phyloP scores from a whole-genome alignment of 1,284 basidiomycete species.

The Caloboletus inedulis region DNA sequence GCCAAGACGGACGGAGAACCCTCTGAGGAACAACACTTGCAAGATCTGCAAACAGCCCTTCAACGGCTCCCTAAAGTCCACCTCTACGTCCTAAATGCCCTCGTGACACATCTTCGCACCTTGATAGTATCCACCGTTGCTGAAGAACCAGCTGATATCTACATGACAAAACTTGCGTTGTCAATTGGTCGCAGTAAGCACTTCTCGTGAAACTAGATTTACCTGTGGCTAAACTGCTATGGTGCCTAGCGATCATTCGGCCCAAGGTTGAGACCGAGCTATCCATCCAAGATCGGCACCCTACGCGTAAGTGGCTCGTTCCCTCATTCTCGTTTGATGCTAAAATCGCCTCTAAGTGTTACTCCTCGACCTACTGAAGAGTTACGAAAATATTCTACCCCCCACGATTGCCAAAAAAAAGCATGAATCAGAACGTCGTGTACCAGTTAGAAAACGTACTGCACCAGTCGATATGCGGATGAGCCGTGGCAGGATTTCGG shows the following conservation, averaged over 20 bases:
- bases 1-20: slow-evolving; percentile 51
- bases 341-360: slow-evolving; percentile 47
- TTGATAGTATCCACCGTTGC: slow-evolving; percentile 67
- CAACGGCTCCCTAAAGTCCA: slow-evolving; percentile 77
- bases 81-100: slow-evolving; percentile 75
- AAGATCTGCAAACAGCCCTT: slow-evolving; percentile 67
- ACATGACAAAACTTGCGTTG: slow-evolving; percentile 81
- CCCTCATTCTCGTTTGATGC: not conserved
- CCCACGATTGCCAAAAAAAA: slow-evolving; percentile 81
- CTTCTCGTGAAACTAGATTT: not conserved
- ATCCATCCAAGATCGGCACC: slow-evolving; percentile 84
- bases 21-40: slow-evolving; percentile 56
- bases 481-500: slow-evolving; percentile 68
- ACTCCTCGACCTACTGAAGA: slow-evolving; percentile 80
- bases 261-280: slow-evolving; percentile 80
- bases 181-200: slow-evolving; percentile 80
- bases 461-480: slow-evolving; percentile 86
- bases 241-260: slow-evolving; percentile 64
- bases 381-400: slow-evolving; percentile 77
- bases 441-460: slow-evolving; percentile 83
- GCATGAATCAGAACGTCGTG: slow-evolving; percentile 77
- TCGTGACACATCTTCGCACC: slow-evolving; percentile 79
- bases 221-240: slow-evolving; percentile 1
- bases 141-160: slow-evolving; percentile 73
- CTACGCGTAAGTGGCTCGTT: slow-evolving; percentile 51